Evolutionary conservation across 257 asterid species (phyloP), one percentile per base, ranked within the genome.

Genomic region (Nicotiana sylvestris): DNA sequence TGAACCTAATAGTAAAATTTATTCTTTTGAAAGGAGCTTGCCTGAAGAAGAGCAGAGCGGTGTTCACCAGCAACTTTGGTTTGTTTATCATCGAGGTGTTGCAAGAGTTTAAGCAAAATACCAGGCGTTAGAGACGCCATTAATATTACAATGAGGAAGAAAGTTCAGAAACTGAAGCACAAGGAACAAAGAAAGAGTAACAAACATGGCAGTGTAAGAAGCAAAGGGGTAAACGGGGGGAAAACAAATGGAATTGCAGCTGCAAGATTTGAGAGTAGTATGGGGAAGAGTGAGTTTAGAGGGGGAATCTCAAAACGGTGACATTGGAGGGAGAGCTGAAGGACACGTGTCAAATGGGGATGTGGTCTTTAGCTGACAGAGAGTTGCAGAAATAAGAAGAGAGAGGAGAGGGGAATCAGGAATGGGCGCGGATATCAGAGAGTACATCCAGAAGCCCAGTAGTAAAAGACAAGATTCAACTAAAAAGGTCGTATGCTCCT

Each of bases 41-140:
- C 98, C 97, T 95, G 98, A 46, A 95, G 95, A 91, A 95, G 92
- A 72, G 98, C 95, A 80, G 96, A 90, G 80, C 98, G 98, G 91
- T 95, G 98, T 86, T 95, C 93, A 8, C 98, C 96, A 60, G 93
- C 97, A 27, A 93, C 97, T 81, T 86, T 93, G 72, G 88, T 92
- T 43, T 95, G 89, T 72, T 89, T 90, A 82, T 93, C 87, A 29
- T 91, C 97, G 5, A 89, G 91, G 86, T 95, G 92, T 32, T 93
- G 92, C 82, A 95, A 83, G 65, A 95, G 96, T 74, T 95, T 95
- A 0, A 85, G 87, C 76, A 95, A 89, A 2, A 91, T 91, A 65
- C 98, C 98, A 2, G 95, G 94, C 56, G 89, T 92, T 2, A 95
- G 92, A 80, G 97, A 95, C 68, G 94, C 96, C 98, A 95, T 95